phyloP scores from a whole-genome alignment of 2,329 filamentous ascomycete species.

The Colletotrichum tropicicola region DNA sequence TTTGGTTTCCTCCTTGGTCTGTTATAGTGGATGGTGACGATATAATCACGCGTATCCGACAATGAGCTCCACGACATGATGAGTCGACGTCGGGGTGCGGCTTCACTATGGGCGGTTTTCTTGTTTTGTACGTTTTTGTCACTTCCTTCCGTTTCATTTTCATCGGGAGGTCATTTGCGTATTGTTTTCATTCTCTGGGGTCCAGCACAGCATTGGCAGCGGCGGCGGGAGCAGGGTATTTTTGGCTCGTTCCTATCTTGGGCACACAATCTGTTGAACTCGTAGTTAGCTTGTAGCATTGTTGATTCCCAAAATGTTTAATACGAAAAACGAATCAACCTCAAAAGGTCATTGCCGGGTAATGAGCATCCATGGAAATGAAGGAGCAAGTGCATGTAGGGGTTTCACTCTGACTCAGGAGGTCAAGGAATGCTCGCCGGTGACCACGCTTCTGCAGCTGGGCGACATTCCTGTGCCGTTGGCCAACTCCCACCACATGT shows the following conservation, averaged over 20 bases:
- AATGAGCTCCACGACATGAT: conserved; percentile 25
- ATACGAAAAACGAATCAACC: neutral
- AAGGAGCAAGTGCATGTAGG: too few relatives aligned
- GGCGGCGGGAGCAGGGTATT: conserved; percentile 8
- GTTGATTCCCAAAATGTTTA: conserved; percentile 10
- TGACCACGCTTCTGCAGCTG: too few relatives aligned
- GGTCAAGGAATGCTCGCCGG: too few relatives aligned
- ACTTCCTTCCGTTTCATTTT: too few relatives aligned
- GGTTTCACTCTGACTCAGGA: too few relatives aligned
- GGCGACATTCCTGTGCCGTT: too few relatives aligned
- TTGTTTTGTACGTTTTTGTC: conserved; percentile 21
- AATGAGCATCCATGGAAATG: too few relatives aligned
- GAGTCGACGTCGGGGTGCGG: conserved; percentile 20
- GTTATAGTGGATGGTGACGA: conserved; percentile 5
- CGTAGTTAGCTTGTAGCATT: conserved; percentile 15
- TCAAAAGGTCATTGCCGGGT: too few relatives aligned
- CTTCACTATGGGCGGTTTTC: conserved; percentile 16
- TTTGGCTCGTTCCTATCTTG: neutral
- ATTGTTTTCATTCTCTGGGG: conserved; percentile 1
- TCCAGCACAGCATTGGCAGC: conserved; percentile 12
- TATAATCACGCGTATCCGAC: conserved; percentile 24
- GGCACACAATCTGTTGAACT: neutral
- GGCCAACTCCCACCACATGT: too few relatives aligned
- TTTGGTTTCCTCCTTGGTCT: neutral
- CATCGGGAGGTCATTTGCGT: neutral